Conservation (phyloP, 2,329 filamentous ascomycete genomes). For the Dothiorella sarmentorum region DNA sequence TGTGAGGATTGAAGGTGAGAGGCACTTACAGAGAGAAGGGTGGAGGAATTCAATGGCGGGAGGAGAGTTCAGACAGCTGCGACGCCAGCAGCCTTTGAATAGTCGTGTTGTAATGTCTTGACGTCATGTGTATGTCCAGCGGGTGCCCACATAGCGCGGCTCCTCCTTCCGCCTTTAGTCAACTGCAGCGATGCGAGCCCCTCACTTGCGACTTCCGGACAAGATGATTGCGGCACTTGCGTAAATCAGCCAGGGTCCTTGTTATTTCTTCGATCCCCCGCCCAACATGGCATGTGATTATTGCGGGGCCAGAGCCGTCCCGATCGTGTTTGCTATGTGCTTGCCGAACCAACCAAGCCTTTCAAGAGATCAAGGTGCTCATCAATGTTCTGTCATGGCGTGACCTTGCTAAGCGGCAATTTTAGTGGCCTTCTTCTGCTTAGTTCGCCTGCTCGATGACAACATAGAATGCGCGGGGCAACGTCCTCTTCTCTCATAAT, state of each 20-base stretch:
- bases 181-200: conserved; percentile 5
- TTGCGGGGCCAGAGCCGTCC: neutral
- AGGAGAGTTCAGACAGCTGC: neutral
- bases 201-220: conserved; percentile 10
- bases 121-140: neutral
- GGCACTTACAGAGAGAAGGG: neutral
- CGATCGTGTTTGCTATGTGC: neutral
- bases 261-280: neutral
- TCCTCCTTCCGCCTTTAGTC: conserved; percentile 3
- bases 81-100: conserved; percentile 14
- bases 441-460: neutral
- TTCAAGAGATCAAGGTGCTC: neutral
- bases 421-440: neutral
- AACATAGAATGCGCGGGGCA: no score
- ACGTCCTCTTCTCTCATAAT: neutral
- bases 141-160: neutral
- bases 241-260: conserved; percentile 1
- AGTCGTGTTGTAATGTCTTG: neutral
- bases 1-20: neutral
- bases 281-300: neutral
- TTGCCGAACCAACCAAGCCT: neutral
- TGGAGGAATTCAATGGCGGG: neutral
- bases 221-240: conserved; percentile 6
- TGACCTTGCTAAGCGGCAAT: neutral
- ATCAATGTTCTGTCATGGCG: neutral